Conservation (phyloP, 2,329 filamentous ascomycete species). For the Harringtonia lauricola region DNA sequence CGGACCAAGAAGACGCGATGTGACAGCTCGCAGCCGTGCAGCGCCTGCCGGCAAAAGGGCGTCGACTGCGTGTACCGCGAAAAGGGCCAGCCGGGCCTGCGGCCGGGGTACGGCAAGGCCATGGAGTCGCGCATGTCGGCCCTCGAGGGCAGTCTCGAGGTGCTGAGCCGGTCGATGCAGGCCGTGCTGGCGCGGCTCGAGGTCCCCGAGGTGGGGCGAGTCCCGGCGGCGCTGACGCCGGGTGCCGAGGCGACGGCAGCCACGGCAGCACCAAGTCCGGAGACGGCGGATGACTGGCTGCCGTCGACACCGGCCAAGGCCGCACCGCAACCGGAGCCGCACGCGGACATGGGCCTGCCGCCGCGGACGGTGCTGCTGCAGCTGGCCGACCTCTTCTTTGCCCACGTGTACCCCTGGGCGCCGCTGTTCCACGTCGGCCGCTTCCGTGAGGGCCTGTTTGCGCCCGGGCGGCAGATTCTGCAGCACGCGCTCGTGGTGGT, state of each 20-base stretch:
- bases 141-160: slow-evolving; percentile 6
- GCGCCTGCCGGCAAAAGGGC: slow-evolving; percentile 6
- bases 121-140: slow-evolving; percentile 6
- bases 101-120: slow-evolving; percentile 9
- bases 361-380: slow-evolving; percentile 3
- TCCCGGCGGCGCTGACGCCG: too few relatives aligned
- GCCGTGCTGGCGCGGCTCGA: slow-evolving; percentile 2
- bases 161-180: slow-evolving; percentile 5
- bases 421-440: slow-evolving; percentile 7
- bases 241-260: too few relatives aligned
- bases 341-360: neutral
- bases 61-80: slow-evolving; percentile 7
- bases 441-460: slow-evolving; percentile 1
- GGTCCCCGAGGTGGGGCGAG: too few relatives aligned
- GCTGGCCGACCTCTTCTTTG: slow-evolving; percentile 7
- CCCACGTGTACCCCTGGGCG: slow-evolving; percentile 7
- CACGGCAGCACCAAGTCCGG: neutral
- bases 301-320: too few relatives aligned
- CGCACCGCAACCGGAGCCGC: neutral
- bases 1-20: slow-evolving; percentile 10
- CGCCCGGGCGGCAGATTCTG: neutral
- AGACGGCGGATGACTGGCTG: neutral
- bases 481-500: too few relatives aligned
- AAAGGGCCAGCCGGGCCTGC: slow-evolving; percentile 8
- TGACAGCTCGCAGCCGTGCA: slow-evolving; percentile 8